phyloP scores from a whole-genome alignment of 2,329 filamentous ascomycete genomes.

The Alternaria brassicicola region DNA sequence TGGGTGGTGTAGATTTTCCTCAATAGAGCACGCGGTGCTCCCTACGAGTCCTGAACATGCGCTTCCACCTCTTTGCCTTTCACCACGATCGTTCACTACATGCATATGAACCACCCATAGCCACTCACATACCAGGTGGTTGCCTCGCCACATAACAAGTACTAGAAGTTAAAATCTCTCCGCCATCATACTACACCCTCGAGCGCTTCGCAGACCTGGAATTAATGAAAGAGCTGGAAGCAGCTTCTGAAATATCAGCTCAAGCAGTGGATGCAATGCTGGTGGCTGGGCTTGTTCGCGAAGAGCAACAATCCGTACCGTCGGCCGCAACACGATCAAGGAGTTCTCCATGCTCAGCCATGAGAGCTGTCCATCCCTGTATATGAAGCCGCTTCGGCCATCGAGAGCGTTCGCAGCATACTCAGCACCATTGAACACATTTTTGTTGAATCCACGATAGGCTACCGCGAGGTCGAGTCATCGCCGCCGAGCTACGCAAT shows the following conservation, averaged over 20 bases:
- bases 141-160: no score
- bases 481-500: background rate
- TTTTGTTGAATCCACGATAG: background rate
- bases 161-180: no score
- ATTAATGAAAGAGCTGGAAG: no score
- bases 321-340: background rate
- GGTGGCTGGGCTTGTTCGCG: background rate
- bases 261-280: background rate
- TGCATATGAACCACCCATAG: no score
- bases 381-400: background rate
- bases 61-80: no score
- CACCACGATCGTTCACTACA: no score
- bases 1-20: background rate
- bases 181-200: no score
- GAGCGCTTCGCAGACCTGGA: no score
- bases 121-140: no score
- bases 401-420: background rate
- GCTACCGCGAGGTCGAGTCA: background rate
- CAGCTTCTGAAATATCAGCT: no score
- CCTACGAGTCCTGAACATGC: background rate
- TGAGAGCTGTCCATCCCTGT: background rate
- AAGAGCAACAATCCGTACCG: background rate
- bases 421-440: background rate
- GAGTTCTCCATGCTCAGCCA: background rate
- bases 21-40: background rate